Conservation (phyloP, 2,329 filamentous ascomycete genomes). For the Trichoderma citrinoviride region DNA sequence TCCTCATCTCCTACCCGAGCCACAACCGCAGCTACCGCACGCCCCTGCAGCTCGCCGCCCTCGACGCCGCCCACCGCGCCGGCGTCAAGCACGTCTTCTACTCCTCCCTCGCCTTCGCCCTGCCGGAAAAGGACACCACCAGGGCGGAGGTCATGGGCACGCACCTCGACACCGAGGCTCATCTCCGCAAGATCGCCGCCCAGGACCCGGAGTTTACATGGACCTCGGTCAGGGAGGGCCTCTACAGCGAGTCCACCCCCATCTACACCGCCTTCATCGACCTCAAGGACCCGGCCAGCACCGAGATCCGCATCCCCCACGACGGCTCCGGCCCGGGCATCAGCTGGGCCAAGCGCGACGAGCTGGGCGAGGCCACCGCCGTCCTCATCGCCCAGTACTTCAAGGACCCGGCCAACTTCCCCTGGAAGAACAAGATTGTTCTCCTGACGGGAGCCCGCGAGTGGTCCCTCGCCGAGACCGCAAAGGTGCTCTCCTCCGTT, state of each 20-base stretch:
- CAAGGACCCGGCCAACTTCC: background rate
- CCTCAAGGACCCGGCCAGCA: background rate
- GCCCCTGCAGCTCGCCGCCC: background rate
- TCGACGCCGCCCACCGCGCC: constrained; percentile 6
- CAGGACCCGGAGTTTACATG: background rate
- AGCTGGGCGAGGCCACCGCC: constrained; percentile 5
- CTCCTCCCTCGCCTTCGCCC: constrained; percentile 10
- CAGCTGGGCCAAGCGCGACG: constrained; percentile 15
- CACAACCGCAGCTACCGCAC: constrained; percentile 6
- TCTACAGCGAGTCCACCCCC: constrained; percentile 8
- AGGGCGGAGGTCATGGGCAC: constrained; percentile 14
- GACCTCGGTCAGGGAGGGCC: constrained; percentile 4
- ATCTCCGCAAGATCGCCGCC: constrained; percentile 3
- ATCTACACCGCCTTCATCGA: constrained; percentile 15
- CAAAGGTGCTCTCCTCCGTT: background rate
- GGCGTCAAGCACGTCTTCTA: constrained; percentile 15
- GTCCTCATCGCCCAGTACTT: background rate
- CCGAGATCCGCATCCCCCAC: constrained; percentile 14
- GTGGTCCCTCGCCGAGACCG: constrained; percentile 13
- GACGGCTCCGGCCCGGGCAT: constrained; percentile 11
- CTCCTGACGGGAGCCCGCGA: constrained; percentile 3
- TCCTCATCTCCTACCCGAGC: constrained; percentile 15
- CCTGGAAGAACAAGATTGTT: constrained; percentile 5
- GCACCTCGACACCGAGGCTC: constrained; percentile 2
- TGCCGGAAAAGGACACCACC: constrained; percentile 3